A percentile compares a stretch with the other conserved stretches of the same genome.
Evolutionary conservation across 2,329 filamentous ascomycete species (phyloP).

Genomic region (Allantophomopsis lycopodina): DNA sequence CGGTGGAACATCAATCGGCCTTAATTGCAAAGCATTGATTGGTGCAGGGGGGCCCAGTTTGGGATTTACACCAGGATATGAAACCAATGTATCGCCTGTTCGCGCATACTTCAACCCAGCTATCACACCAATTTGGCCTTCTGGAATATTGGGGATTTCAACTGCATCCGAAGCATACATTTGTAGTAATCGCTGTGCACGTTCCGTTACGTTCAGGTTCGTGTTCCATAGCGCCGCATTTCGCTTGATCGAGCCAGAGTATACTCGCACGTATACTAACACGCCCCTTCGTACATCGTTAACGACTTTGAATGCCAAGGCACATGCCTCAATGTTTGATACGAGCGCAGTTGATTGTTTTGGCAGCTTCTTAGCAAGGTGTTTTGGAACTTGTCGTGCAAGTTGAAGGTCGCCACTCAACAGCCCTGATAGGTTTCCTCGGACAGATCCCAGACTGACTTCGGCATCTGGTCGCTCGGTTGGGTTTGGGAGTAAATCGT

Average conservation of each 20-base stretch:
- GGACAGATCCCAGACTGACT: conserved; percentile 49
- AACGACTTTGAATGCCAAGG: conserved; percentile 82
- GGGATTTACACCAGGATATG: conserved; percentile 47
- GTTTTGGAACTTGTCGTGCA: conserved; percentile 16
- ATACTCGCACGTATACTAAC: conserved; percentile 84
- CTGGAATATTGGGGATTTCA: conserved; percentile 65
- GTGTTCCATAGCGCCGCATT: conserved; percentile 78
- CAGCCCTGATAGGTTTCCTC: conserved; percentile 36
- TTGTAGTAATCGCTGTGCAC: conserved; percentile 67
- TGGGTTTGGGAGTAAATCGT: conserved; percentile 77
- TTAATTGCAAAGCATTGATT: conserved; percentile 64
- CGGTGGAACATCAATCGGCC: conserved; percentile 79
- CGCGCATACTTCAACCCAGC: conserved; percentile 81
- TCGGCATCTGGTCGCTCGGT: conserved; percentile 67
- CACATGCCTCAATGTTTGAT: conserved; percentile 45
- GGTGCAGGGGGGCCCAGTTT: conserved; percentile 52
- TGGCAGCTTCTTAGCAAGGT: conserved; percentile 20
- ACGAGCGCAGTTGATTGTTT: conserved; percentile 25
- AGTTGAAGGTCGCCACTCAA: conserved; percentile 29
- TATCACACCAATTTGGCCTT: conserved; percentile 90
- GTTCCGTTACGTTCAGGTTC: conserved; percentile 65
- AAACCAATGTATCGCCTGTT: conserved; percentile 83
- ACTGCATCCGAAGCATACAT: conserved; percentile 84
- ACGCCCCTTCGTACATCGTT: conserved; percentile 77
- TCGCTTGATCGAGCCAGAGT: conserved; percentile 66